These are phyloP conservation scores for Colletotrichum sp. DNA, from an alignment of 2,329 filamentous ascomycete species.

Conservation along the genomic window DNA sequence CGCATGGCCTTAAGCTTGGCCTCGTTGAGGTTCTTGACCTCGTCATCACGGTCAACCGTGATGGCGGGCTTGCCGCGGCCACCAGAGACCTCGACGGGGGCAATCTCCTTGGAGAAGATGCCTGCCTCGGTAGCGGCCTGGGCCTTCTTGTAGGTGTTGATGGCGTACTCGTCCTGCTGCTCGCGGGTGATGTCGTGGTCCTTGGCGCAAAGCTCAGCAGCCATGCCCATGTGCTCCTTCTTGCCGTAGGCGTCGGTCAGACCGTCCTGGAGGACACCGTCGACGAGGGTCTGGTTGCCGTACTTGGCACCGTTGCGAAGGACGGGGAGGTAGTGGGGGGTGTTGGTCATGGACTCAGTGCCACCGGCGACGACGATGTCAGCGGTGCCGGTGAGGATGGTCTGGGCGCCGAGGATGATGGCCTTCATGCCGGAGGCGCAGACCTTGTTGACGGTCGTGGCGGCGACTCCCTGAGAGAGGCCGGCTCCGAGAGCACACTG, in stretches of 20 bases:
- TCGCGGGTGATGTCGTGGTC: constrained; percentile 84
- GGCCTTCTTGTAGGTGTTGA: constrained; percentile 92
- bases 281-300: constrained; percentile 86
- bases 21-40: constrained; percentile 91
- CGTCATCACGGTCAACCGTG: constrained; percentile 85
- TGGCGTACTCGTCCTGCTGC: constrained; percentile 94
- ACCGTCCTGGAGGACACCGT: constrained; percentile 93
- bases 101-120: constrained; percentile 84
- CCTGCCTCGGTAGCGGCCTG: constrained; percentile 84
- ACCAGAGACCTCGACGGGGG: constrained; percentile 85
- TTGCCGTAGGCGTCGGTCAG: constrained; percentile 90
- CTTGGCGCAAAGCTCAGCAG: constrained; percentile 87
- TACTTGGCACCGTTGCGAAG: constrained; percentile 91
- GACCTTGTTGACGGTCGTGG: constrained; percentile 98
- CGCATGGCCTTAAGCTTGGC: constrained; percentile 87
- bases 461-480: constrained; percentile 78
- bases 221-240: constrained; percentile 95
- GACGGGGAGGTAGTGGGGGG: constrained; percentile 91
- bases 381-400: constrained; percentile 95
- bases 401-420: constrained; percentile 92
- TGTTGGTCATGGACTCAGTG: constrained; percentile 98
- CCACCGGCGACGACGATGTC: constrained; percentile 93
- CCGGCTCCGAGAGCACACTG: constrained; percentile 93
- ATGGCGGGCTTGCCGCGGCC: constrained; percentile 89
- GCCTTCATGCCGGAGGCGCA: constrained; percentile 96